Evolutionary conservation across 116 monocot genomes (phyloP), one percentile per base, ranked within the genome.

Genomic region (Dioscorea cayenensis): DNA sequence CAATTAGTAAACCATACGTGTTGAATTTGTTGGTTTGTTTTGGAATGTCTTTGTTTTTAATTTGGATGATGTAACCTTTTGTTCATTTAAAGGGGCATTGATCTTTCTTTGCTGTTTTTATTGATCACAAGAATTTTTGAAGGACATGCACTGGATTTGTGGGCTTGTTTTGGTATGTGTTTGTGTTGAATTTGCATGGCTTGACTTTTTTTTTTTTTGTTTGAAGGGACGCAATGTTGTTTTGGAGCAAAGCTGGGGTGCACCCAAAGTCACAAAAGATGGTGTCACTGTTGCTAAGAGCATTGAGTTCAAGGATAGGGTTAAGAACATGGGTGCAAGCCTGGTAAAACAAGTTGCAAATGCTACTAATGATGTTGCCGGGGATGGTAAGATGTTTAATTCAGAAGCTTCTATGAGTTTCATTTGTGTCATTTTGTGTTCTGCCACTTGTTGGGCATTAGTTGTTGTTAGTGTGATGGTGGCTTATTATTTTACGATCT

Each of bases 291-390:
- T 95, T 69, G 95, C 95, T 28, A 95, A 95, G 80, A 89, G 91
- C 79, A 82, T 90, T 66, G 86, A 87, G 55, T 95, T 95, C 48
- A 95, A 92, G 73, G 92, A 95, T 59, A 90, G 84, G 66, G 82
- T 88, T 11, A 96, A 92, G 75, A 96, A 96, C 68, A 79, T 92
- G 76, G 96, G 92, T 62, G 92, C 96, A 29, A 92, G 90, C 76
- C 92, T 96, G 73, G 96, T 96, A 27, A 96, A 92, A 70, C 96
- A 96, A 74, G 96, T 96, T 52, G 92, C 96, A 16, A 92, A 92
- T 84, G 96, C 96, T 61, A 96, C 96, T 19, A 96, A 96, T 87
- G 96, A 96, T 79, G 90, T 72, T 77, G 96, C 96, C 83, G 96
- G 96, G 71, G 92, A 96, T 84, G 96, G 96, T 96, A 71, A 74